Conservation (phyloP, 2,329 filamentous ascomycete species). For the Exophiala lecanii-corni region DNA sequence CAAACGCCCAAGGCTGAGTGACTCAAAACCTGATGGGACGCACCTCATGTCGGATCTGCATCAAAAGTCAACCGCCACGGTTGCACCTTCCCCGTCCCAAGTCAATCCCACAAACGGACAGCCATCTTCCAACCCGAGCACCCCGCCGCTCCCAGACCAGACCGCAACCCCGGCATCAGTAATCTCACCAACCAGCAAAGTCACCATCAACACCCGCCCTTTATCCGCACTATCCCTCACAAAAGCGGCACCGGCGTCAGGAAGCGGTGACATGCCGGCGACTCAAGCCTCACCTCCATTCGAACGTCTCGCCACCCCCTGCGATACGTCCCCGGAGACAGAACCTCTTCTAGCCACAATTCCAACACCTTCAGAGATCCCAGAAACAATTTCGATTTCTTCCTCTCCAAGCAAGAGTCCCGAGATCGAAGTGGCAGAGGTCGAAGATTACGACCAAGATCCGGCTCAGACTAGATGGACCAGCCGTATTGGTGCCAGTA, state of each 20-base stretch:
- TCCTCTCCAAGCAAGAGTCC: slow-evolving; percentile 43
- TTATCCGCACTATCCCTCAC: slow-evolving; percentile 25
- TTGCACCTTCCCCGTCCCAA: slow-evolving; percentile 16
- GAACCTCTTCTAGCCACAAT: background rate
- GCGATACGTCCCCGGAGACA: slow-evolving; percentile 7
- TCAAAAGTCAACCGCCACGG: slow-evolving; percentile 6
- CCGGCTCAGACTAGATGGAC: slow-evolving; percentile 42
- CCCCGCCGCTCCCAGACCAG: slow-evolving; percentile 20
- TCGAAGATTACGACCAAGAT: slow-evolving; percentile 47
- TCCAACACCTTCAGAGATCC: slow-evolving; percentile 9
- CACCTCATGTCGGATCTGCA: slow-evolving; percentile 21
- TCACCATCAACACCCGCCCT: slow-evolving; percentile 43
- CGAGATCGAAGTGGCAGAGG: slow-evolving; percentile 46
- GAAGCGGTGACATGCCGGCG: slow-evolving; percentile 4
- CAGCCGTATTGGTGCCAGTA: slow-evolving; percentile 32
- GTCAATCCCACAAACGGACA: slow-evolving; percentile 19
- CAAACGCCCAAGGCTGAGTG: slow-evolving; percentile 27
- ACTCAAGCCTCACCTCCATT: slow-evolving; percentile 2
- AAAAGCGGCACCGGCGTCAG: slow-evolving; percentile 6
- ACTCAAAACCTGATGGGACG: slow-evolving; percentile 19
- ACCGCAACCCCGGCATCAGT: slow-evolving; percentile 27
- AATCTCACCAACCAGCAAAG: slow-evolving; percentile 39
- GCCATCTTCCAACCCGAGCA: slow-evolving; percentile 23
- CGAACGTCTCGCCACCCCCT: slow-evolving; percentile 3
- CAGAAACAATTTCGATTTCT: slow-evolving; percentile 36